Conservation (phyloP, 805 yeast species). For the Suhomyces sp. region DNA sequence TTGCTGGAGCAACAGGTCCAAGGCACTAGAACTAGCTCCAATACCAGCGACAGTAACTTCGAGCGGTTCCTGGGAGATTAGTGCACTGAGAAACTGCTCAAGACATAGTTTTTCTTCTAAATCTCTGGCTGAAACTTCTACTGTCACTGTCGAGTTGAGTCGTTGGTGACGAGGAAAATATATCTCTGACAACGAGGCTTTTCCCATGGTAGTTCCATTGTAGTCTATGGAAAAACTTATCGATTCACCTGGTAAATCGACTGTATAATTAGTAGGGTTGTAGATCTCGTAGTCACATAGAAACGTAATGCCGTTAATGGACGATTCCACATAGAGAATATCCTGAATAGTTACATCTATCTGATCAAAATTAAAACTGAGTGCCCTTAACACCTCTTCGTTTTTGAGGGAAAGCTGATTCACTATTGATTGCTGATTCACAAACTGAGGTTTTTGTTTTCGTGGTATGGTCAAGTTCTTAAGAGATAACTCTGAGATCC, state of each 20-base stretch:
- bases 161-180: slow-evolving; percentile 14
- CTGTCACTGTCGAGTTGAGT: slow-evolving; percentile 16
- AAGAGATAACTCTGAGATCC: slow-evolving; percentile 3
- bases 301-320: slow-evolving; percentile 18
- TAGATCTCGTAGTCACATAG: slow-evolving; percentile 25
- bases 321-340: slow-evolving; percentile 24
- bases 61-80: slow-evolving; percentile 38
- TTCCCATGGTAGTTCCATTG: slow-evolving; percentile 35
- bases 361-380: background rate
- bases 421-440: background rate
- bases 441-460: background rate
- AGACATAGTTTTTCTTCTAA: slow-evolving; percentile 14
- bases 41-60: slow-evolving; percentile 26
- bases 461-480: slow-evolving; percentile 1
- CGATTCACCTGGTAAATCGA: slow-evolving; percentile 19
- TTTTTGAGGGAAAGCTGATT: background rate
- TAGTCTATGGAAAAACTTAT: slow-evolving; percentile 25
- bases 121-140: slow-evolving; percentile 11
- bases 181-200: slow-evolving; percentile 14
- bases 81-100: slow-evolving; percentile 35
- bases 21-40: slow-evolving; percentile 11
- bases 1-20: slow-evolving; percentile 13
- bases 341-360: slow-evolving; percentile 13
- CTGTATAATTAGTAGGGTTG: slow-evolving; percentile 30
- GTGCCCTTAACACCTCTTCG: too few species aligned